These are phyloP conservation scores for Aspergillus coremiiformis DNA, from an alignment of 495 filamentous ascomycete genomes.

Conservation along the genomic window DNA sequence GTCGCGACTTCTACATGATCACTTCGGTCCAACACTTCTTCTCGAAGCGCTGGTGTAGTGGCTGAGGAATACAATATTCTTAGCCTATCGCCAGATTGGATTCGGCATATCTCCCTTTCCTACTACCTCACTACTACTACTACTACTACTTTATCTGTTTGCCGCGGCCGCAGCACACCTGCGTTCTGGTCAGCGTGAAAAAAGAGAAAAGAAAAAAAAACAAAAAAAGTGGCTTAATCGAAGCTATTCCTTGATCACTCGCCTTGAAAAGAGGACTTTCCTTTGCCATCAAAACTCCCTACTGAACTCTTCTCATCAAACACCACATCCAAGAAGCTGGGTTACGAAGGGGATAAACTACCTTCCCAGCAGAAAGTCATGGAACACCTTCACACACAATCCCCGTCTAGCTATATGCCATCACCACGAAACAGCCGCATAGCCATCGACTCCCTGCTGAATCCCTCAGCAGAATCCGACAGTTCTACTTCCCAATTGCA, in stretches of 20 bases:
- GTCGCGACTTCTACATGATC: background rate
- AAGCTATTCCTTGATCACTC: background rate
- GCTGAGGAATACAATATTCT: constrained; percentile 2
- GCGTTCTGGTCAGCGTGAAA: background rate
- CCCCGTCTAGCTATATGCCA: constrained; percentile 14
- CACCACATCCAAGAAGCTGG: background rate
- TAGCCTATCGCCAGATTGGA: background rate
- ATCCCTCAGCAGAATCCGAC: constrained; percentile 21
- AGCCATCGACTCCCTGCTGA: constrained; percentile 36
- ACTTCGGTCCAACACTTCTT: background rate
- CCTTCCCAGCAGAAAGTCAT: background rate
- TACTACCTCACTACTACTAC: background rate
- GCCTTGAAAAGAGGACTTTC: background rate
- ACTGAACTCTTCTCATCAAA: background rate
- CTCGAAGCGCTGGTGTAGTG: background rate
- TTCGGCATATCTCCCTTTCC: background rate
- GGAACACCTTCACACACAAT: constrained; percentile 15
- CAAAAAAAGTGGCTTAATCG: background rate
- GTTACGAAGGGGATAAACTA: no score
- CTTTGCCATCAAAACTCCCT: background rate
- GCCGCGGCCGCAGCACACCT: background rate
- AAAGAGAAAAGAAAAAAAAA: background rate
- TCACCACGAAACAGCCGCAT: constrained; percentile 30
- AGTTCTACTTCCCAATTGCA: constrained; percentile 9
- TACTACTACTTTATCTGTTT: background rate